Evolutionary conservation across 2,329 filamentous ascomycete species (phyloP), one percentile per base, ranked within the genome.

Genomic region (Epichloe sylvatica): DNA sequence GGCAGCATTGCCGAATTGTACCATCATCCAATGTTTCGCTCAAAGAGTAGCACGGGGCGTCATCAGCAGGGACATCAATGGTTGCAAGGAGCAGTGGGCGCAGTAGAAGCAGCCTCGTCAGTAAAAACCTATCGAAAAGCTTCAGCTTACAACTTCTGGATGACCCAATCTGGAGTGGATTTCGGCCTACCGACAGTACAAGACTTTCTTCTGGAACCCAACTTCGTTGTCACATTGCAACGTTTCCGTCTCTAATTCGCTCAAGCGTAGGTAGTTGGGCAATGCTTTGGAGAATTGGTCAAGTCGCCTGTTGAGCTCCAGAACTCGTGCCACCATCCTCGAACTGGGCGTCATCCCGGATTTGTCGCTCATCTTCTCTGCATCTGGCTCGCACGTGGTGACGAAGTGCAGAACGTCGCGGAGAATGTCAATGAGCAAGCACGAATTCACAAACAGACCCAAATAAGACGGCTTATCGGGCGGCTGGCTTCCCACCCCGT

Each of bases 371-470:
- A 35, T 12, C n/a, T 21, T n/a, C 3, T 49, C 47, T 21, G 40
- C 23, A 17, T 40, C 41, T 19, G 47, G 40, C 21, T 49, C 47
- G 35, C 21, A 38, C 4, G 47, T 49, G 15, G 34, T 45, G 47
- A 49, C 34, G 19, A 44, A 49, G 2, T 49, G 40, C 13, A 49
- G 41, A 11, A 49, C 47, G 19, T 43, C 40, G 5, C 21, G 40
- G 13, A 49, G 47, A 44, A 49, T 49, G 15, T 44, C 47, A 3
- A 49, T 15, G 8, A 44, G 47, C 25, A 36, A n/a, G 12, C 40
- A 49, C 7, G 47, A 49, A 21, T 44, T 44, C 5, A 49, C 47
- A 21, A 49, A 49, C 2, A 49, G 47, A 38, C 47, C 38, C 19
- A 44, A 9, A 25, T 49, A 44, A 19, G 47, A 49, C 21, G 40